Percentiles rank a stretch among this genome's conserved stretches.
These are phyloP conservation scores for Starmerella vaccinii DNA, from an alignment of 805 yeast genomes.

Conservation along the genomic window DNA sequence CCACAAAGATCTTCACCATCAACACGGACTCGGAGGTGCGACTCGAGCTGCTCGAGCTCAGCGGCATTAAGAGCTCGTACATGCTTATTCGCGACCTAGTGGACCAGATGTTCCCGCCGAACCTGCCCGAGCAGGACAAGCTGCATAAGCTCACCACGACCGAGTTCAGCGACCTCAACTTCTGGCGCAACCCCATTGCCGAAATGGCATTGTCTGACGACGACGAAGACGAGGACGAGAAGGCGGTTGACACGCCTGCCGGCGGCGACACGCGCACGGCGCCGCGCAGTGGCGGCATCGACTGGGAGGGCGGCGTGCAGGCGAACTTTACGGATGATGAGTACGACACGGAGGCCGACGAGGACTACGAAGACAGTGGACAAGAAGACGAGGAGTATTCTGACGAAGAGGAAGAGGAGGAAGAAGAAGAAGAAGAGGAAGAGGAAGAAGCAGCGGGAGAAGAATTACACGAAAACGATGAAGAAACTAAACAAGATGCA, in stretches of 20 bases:
- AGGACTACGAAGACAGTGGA: slow-evolving; percentile 11
- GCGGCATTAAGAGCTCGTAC: slow-evolving; percentile 84
- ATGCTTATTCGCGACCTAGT: slow-evolving; percentile 85
- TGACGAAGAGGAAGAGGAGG: slow-evolving; percentile 13
- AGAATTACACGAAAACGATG: neutral
- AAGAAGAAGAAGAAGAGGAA: slow-evolving; percentile 6
- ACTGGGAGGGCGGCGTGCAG: slow-evolving; percentile 32
- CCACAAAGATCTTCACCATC: slow-evolving; percentile 88
- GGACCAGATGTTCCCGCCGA: slow-evolving; percentile 95
- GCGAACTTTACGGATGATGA: slow-evolving; percentile 28
- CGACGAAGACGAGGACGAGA: slow-evolving; percentile 15
- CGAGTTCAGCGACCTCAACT: slow-evolving; percentile 75
- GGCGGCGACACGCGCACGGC: neutral
- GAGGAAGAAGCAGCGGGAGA: neutral
- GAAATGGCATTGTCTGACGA: slow-evolving; percentile 35
- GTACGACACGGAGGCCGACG: slow-evolving; percentile 25
- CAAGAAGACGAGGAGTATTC: slow-evolving; percentile 13
- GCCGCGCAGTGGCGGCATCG: slow-evolving; percentile 17
- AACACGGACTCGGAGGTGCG: slow-evolving; percentile 95
- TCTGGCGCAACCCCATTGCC: slow-evolving; percentile 77
- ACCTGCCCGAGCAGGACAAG: slow-evolving; percentile 26
- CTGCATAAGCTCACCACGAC: slow-evolving; percentile 29
- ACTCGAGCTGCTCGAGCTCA: slow-evolving; percentile 88
- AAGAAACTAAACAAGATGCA: too few species aligned
- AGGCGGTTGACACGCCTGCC: neutral